A percentile compares a stretch with the other conserved stretches of the same genome.
These are phyloP conservation scores for Phytophthora pini DNA, from an alignment of 352 stramenopile species.

Conservation along the genomic window DNA sequence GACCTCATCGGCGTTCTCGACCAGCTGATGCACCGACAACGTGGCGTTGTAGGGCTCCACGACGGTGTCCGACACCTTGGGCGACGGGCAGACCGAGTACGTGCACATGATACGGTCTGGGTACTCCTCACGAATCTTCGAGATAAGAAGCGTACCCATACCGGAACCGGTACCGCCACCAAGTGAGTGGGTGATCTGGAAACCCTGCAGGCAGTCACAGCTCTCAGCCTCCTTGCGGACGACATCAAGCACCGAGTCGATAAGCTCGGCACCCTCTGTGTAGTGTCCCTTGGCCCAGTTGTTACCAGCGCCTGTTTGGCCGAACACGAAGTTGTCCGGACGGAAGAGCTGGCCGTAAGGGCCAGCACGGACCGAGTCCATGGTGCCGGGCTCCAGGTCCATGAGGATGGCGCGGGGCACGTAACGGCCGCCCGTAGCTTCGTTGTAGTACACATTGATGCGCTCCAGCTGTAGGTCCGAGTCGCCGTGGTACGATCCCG, in stretches of 20 bases:
- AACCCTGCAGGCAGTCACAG: slow-evolving; percentile 99
- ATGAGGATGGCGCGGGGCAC: slow-evolving; percentile 98
- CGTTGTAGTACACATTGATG: slow-evolving; percentile 99
- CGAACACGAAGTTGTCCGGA: slow-evolving; percentile 99
- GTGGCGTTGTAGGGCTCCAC: slow-evolving; percentile 99
- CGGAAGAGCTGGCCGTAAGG: slow-evolving; percentile 98
- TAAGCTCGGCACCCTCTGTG: slow-evolving; percentile 98
- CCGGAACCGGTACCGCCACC: slow-evolving; percentile 98
- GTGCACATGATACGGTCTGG: slow-evolving; percentile 99
- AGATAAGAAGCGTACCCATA: slow-evolving; percentile 99
- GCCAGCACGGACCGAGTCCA: slow-evolving; percentile 98
- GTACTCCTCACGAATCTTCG: slow-evolving; percentile 99
- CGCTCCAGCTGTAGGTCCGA: slow-evolving; percentile 97
- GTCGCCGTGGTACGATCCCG: slow-evolving; percentile 95
- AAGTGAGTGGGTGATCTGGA: slow-evolving; percentile 99
- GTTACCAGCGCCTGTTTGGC: slow-evolving; percentile 97
- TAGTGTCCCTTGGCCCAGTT: slow-evolving; percentile 99
- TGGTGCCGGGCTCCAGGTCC: slow-evolving; percentile 99
- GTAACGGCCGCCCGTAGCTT: slow-evolving; percentile 97
- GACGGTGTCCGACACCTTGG: slow-evolving; percentile 98
- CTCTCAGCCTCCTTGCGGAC: slow-evolving; percentile 98
- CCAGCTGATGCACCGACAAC: slow-evolving; percentile 98
- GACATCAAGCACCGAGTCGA: slow-evolving; percentile 98
- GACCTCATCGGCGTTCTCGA: slow-evolving; percentile 99
- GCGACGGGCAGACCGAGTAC: slow-evolving; percentile 98